Base-by-base conservation (phyloP, 2,329 filamentous ascomycete genomes). In the Penicillium sp. region DNA sequence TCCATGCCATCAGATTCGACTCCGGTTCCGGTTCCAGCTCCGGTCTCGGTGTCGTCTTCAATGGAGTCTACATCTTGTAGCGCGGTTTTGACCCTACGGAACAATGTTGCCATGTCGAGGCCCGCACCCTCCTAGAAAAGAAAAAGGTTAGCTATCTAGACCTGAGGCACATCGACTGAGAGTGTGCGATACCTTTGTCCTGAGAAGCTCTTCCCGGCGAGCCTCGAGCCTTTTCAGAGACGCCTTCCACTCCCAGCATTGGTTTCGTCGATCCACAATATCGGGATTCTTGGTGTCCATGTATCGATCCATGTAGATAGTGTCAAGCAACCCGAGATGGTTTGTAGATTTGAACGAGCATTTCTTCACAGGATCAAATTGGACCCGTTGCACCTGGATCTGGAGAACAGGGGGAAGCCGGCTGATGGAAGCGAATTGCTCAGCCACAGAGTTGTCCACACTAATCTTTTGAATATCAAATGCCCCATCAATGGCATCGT, bases 301-400 rank as follows among this genome's bases (percentile, higher is more conserved):
- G 72, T 96, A 99, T 29, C 92, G 85, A 73, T 97, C 94, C 51
- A 99, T 80, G 69, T 90, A 96, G 13, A 99, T 81, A 2, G 82
- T 87, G 62, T 94, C 88, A 5, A 88, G 86, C n/a, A 99, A 85
- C 20, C 85, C 81, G 13, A 99, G 83, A 11, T 89, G 85, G 58
- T 92, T 86, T 52, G 85, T 85, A 29, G 92, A 91, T 69, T 96
- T 96, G 67, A 79, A 83, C 2, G 84, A 81, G 22, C 78, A 77
- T 54, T 81, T 82, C 53, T 77, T 80, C 42, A 81, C 81, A 7
- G 82, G 81, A 61, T 90, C 87, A 49, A 86, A 90, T 57, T 88
- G 86, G 4, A 89, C 87, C 5, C 94, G 86, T 69, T 96, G 91
- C 32, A 99, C 90, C 62, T 92, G 89, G 43, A 99, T 86, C 66